These are phyloP conservation scores for Raphanus sativus DNA, from an alignment of 345 rosid genomes.

Conservation along the genomic window DNA sequence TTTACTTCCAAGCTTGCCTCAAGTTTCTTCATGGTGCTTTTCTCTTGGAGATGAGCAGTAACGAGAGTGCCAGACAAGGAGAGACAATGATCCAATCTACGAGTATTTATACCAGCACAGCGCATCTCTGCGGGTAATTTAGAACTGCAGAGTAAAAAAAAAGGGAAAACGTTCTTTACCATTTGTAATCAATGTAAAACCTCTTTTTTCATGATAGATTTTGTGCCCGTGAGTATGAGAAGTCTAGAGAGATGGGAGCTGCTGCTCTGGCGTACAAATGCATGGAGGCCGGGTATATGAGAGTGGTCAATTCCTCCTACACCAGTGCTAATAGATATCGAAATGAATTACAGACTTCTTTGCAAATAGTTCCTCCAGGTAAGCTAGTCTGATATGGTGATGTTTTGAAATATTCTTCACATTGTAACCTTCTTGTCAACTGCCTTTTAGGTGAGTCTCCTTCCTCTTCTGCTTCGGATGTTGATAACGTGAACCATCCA, in stretches of 20 bases:
- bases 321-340: not conserved
- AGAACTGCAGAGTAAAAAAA: not conserved
- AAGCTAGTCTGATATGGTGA: not conserved
- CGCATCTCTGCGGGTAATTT: not conserved
- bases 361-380: not conserved
- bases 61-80: constrained; percentile 1
- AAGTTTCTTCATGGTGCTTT: not conserved
- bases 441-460: not conserved
- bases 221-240: not conserved
- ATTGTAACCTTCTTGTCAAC: not conserved
- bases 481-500: not conserved
- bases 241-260: not conserved
- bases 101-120: not conserved
- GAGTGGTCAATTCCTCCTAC: not conserved
- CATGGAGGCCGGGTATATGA: not conserved
- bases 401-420: not conserved
- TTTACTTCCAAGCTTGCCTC: constrained; percentile 2
- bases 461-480: not conserved
- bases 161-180: not conserved
- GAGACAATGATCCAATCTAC: not conserved
- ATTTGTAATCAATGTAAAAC: not conserved
- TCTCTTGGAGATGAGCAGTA: not conserved
- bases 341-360: not conserved
- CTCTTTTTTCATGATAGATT: not conserved
- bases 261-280: not conserved